Conservation (phyloP, 257 asterid species). For the Solanum pinnatisectum region DNA sequence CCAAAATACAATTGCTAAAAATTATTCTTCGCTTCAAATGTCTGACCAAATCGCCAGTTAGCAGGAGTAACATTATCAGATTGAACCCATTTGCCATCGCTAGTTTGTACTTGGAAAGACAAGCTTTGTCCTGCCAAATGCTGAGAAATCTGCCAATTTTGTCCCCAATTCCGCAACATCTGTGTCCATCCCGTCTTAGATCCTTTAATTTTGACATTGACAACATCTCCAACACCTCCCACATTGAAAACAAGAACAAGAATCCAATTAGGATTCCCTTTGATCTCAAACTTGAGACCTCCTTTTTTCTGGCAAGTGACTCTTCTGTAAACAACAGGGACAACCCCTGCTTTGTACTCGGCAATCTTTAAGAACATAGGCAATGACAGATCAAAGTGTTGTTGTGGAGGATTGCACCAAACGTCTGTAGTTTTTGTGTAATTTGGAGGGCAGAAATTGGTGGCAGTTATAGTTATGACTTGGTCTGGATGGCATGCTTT, state of each 20-base stretch:
- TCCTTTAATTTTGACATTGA: slow-evolving; percentile 8
- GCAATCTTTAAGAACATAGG: slow-evolving; percentile 12
- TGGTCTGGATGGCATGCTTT: slow-evolving; percentile 14
- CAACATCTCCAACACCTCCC: slow-evolving; percentile 36
- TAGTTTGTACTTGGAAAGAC: neutral
- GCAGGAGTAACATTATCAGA: neutral
- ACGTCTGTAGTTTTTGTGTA: neutral
- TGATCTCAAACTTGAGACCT: slow-evolving; percentile 19
- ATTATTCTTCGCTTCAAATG: neutral
- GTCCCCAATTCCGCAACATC: slow-evolving; percentile 35
- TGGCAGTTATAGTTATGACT: slow-evolving; percentile 18
- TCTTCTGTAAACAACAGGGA: neutral
- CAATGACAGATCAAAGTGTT: neutral
- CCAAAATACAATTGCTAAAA: neutral
- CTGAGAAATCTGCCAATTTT: slow-evolving; percentile 16
- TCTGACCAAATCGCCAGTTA: slow-evolving; percentile 2
- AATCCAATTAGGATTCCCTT: slow-evolving; percentile 18
- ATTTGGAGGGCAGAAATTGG: slow-evolving; percentile 33
- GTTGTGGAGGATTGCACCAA: neutral
- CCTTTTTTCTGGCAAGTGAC: neutral
- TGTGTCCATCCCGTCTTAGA: slow-evolving; percentile 8
- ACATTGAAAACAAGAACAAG: slow-evolving; percentile 25
- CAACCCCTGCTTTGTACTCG: neutral
- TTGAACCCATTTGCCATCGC: neutral
- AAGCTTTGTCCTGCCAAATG: neutral